Percentiles rank a stretch among this genome's conserved stretches.
phyloP scores from a whole-genome alignment of 805 yeast genomes.

The Hemisphaericaspora nanyangensis region DNA sequence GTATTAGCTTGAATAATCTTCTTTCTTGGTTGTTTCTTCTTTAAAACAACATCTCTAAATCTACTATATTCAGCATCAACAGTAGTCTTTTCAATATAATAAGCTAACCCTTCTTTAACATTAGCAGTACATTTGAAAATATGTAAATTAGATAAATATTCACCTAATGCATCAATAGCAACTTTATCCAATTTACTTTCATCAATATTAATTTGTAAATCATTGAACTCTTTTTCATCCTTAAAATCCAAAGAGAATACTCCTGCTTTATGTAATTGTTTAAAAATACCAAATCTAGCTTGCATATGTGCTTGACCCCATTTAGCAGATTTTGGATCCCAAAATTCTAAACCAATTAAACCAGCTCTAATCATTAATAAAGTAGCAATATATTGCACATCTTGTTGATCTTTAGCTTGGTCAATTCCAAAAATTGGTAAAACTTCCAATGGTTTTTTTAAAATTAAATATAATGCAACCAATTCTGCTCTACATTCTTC shows the following conservation, averaged over 20 bases:
- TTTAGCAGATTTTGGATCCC: constrained; percentile 77
- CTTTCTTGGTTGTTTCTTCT: constrained; percentile 76
- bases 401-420: constrained; percentile 54
- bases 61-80: constrained; percentile 60
- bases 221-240: constrained; percentile 47
- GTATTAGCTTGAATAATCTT: constrained; percentile 86
- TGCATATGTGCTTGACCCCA: constrained; percentile 98
- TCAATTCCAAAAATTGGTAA: constrained; percentile 70
- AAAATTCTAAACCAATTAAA: constrained; percentile 72
- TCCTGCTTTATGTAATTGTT: constrained; percentile 65
- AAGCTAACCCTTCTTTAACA: constrained; percentile 56
- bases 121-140: constrained; percentile 78
- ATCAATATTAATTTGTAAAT: constrained; percentile 59
- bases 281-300: constrained; percentile 83
- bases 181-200: constrained; percentile 48
- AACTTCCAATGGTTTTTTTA: constrained; percentile 56
- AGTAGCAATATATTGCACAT: constrained; percentile 63
- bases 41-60: constrained; percentile 64
- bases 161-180: constrained; percentile 72
- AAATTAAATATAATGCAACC: constrained; percentile 77
- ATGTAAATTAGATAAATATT: constrained; percentile 69
- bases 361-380: constrained; percentile 89
- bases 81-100: constrained; percentile 64
- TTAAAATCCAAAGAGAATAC: constrained; percentile 54
- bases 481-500: constrained; percentile 94